Base-by-base conservation (phyloP, 2,329 filamentous ascomycete species). In the Biscogniauxia sp. region DNA sequence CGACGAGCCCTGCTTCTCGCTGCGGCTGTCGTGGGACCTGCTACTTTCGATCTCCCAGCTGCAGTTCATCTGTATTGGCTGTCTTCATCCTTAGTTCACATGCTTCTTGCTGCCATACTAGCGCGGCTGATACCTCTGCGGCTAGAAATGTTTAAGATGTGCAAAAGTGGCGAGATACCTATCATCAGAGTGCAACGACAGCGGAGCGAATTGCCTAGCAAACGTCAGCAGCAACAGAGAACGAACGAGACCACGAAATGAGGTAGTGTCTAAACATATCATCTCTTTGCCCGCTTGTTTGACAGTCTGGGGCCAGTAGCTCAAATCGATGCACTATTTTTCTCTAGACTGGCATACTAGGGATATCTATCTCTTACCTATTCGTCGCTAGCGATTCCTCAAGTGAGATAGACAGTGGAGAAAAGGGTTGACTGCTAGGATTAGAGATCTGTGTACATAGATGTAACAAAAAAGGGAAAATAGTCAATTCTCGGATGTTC, bases 51-150 rank as follows among this genome's bases (percentile, higher is more conserved):
- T 45, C 64, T 81, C 23, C 78, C 78, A 1, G 75, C 74, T 5
- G 78, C 78, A 1, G 61, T 81, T 25, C 78, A 80, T 57, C 65
- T 80, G 9, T 81, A 80, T 65, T 80, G 78, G 78, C 58, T 80
- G 1, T 60, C 74, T 0, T 77, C 78, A 2, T 64, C 76, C 2
- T 20, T 60, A 0, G 61, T 68, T 5, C 73, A 70, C 50, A 61
- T 62, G 17, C 20, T 64, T 4, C 66, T 73, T 5, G 62, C 55
- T 1, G 61, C 58, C 17, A 20, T 63, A 1, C 19, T 78, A 6
- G 56, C 53, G 15, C 32, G 50, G 3, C 11, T 69, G 13, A 68
- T 74, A 60, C 75, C 74, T 0, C 55, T 72, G 1, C 54, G 65
- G 26, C 57, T 54, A 5, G 26, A 59, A 20, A 20, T 55, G 7